Percentiles rank a stretch among this genome's conserved stretches.
Evolutionary conservation across 2,329 filamentous ascomycete genomes (phyloP).

Genomic region (Exserohilum rostratum): DNA sequence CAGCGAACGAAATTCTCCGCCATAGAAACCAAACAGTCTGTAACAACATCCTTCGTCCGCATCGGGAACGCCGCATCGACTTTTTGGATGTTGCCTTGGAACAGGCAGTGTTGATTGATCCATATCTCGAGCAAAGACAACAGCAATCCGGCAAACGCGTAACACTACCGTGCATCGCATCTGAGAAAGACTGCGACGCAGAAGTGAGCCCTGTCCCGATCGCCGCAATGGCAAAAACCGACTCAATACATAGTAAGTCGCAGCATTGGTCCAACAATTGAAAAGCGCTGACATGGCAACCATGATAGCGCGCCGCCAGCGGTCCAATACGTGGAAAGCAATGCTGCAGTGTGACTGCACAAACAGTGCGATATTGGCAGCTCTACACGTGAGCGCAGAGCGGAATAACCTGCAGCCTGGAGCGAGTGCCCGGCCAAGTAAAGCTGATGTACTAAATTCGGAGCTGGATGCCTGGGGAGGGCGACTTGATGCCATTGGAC

Average conservation of each 20-base stretch:
- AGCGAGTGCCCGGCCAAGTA: not conserved
- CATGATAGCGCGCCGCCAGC: constrained; percentile 2
- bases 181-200: not conserved
- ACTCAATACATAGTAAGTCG: constrained; percentile 6
- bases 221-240: not conserved
- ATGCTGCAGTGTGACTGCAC: not conserved
- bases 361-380: constrained; percentile 8
- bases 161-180: not conserved
- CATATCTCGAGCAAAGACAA: not conserved
- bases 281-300: not conserved
- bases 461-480: not conserved
- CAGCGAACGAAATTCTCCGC: constrained; percentile 21
- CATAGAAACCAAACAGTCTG: constrained; percentile 11
- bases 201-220: not conserved
- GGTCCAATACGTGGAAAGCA: constrained; percentile 6
- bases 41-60: not conserved
- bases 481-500: not conserved
- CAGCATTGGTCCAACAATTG: not conserved
- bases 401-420: not conserved
- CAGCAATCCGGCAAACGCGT: not conserved
- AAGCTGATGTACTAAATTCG: not conserved
- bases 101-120: not conserved
- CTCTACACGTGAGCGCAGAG: constrained; percentile 7
- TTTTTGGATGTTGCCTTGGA: constrained; percentile 4
- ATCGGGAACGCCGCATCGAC: constrained; percentile 4